These are phyloP conservation scores for Chaetomium olivaceum DNA, from an alignment of 2,329 filamentous ascomycete genomes.

Conservation along the genomic window DNA sequence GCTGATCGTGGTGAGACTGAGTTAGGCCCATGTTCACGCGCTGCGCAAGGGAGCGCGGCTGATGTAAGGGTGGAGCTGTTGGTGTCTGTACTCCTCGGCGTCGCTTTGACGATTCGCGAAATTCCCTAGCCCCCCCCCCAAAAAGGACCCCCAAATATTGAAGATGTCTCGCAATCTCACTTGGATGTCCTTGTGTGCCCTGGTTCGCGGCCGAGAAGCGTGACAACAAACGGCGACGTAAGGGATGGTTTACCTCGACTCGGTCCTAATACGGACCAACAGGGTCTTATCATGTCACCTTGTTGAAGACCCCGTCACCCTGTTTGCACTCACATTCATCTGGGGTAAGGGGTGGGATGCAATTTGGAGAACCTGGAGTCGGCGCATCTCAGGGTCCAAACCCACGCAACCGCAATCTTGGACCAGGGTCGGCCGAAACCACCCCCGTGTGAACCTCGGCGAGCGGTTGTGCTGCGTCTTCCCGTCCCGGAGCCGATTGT, in stretches of 20 bases:
- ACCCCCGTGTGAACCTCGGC: slow-evolving; percentile 5
- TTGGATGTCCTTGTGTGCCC: not conserved
- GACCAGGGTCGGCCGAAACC: slow-evolving; percentile 14
- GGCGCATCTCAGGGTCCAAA: slow-evolving; percentile 4
- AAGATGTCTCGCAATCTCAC: not conserved
- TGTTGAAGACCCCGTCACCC: not conserved
- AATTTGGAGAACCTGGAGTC: slow-evolving; percentile 23
- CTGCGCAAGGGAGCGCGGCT: slow-evolving; percentile 14
- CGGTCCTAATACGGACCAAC: not conserved
- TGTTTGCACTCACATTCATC: not conserved
- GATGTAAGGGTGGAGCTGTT: slow-evolving; percentile 5
- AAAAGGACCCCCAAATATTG: not conserved
- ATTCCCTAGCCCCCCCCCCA: not conserved
- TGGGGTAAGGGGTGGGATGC: slow-evolving; percentile 13
- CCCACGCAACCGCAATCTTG: slow-evolving; percentile 10
- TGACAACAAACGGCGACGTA: not conserved
- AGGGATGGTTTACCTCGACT: not conserved
- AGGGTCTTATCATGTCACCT: not conserved
- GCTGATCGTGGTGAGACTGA: slow-evolving; percentile 11
- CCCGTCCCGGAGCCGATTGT: slow-evolving; percentile 11
- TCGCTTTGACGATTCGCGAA: slow-evolving; percentile 7
- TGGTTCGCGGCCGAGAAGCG: not conserved
- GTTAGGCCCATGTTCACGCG: not conserved
- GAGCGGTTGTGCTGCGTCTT: not conserved
- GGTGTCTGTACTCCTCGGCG: slow-evolving; percentile 16